Evolutionary conservation across 805 yeast genomes (phyloP), one percentile per base, ranked within the genome.

Genomic region (Candida dajiaensis): DNA sequence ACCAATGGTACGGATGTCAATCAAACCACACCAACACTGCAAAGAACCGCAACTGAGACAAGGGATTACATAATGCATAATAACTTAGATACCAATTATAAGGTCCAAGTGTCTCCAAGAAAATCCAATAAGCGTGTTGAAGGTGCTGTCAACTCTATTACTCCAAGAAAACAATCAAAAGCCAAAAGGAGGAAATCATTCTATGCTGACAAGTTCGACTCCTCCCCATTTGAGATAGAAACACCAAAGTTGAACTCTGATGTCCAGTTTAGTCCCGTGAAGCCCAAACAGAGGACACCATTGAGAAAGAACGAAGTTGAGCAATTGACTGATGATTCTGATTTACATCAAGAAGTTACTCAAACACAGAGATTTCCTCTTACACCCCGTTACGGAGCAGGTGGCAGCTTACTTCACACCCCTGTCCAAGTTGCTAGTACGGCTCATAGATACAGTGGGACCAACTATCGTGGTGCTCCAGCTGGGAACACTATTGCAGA

Each of bases 331-430:
- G 39, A 21, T 4, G 47, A 42, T 33, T 44, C 39, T 26, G 29
- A 21, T n/a, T 20, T 28, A 7, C 38, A 31, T 13, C 40, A 35
- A 11, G 49, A 51, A 4, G 57, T 50, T 16, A 44, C 48, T 21
- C 46, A 49, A 10, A 55, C 62, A 8, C 72, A 68, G 40, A 48
- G 78, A 45, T 74, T 75, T 49, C 80, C 80, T 3, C 61, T 65
- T 40, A 74, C 78, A 0, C 77, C 79, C 2, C 68, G 68, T 38
- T 73, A 70, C 48, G 71, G 72, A 0, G 71, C 67, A 0, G 69
- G 69, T 16, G 73, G 72, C 0, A 54, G 52, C 18, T 50, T 68
- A 12, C 47, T 68, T 12, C 54, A 68, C 9, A 61, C 66, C 0
- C 59, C 60, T 3, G 54, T 51, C 4, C 59, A 54, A 29, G 53